These are phyloP conservation scores for Ustilago bromivora DNA, from an alignment of 1,284 basidiomycete species.

Conservation along the genomic window DNA sequence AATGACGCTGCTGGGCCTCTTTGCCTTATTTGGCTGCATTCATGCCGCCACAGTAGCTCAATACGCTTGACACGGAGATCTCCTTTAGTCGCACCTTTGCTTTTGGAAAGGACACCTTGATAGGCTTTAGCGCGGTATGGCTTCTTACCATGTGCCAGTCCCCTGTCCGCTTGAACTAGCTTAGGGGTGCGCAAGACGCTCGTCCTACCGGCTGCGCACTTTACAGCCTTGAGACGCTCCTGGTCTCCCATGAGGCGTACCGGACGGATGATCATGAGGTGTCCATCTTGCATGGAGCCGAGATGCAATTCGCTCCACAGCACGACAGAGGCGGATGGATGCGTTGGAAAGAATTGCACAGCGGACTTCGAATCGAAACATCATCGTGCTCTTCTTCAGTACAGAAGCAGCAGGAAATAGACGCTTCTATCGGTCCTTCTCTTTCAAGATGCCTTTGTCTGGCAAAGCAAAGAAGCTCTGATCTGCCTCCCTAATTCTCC, in stretches of 20 bases:
- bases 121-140: slow-evolving; percentile 14
- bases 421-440: slow-evolving; percentile 10
- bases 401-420: not conserved
- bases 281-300: slow-evolving; percentile 2
- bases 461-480: slow-evolving; percentile 4
- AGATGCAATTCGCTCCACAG: slow-evolving; percentile 1
- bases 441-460: not conserved
- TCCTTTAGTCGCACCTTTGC: not conserved
- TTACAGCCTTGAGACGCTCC: not conserved
- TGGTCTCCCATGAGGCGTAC: not conserved
- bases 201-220: not conserved
- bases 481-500: not conserved
- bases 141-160: slow-evolving; percentile 11
- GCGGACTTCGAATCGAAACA: slow-evolving; percentile 7
- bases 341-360: not conserved
- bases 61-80: not conserved
- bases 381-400: not conserved
- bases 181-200: not conserved
- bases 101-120: not conserved
- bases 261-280: not conserved
- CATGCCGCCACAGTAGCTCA: not conserved
- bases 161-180: not conserved
- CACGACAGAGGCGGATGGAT: not conserved
- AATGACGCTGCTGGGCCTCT: slow-evolving; percentile 2
- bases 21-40: not conserved